Percentiles rank a stretch among this genome's conserved stretches.
phyloP scores from a whole-genome alignment of 2,329 filamentous ascomycete genomes.

The Sporothrix euskadiensis region DNA sequence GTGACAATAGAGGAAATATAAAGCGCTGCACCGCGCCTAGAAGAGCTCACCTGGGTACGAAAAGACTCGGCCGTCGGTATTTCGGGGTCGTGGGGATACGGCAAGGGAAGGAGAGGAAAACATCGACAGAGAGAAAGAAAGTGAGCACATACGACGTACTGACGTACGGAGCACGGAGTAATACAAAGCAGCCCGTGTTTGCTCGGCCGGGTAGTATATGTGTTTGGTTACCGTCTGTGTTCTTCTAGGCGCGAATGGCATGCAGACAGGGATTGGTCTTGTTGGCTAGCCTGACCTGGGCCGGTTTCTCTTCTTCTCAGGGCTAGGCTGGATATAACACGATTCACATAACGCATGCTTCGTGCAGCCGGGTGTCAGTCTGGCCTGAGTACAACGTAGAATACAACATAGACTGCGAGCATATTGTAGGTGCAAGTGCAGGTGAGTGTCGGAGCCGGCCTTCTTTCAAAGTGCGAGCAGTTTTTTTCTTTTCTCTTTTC shows the following conservation, averaged over 20 bases:
- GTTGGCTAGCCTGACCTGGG: background rate
- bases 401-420: background rate
- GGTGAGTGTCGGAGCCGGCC: background rate
- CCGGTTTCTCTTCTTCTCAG: background rate
- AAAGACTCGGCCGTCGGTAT: constrained; percentile 1
- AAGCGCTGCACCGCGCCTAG: constrained; percentile 8
- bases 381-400: background rate
- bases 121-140: background rate
- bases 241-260: constrained; percentile 16
- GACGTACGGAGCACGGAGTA: background rate
- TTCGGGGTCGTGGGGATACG: background rate
- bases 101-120: background rate
- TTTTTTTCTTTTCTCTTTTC: background rate
- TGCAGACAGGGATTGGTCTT: constrained; percentile 6
- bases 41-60: background rate
- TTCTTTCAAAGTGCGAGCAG: background rate
- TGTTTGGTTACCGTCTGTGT: background rate
- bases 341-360: background rate
- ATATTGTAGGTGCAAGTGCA: background rate
- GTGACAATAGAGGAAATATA: background rate
- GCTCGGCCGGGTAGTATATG: background rate
- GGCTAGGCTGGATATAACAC: background rate
- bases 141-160: background rate
- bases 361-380: background rate
- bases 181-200: constrained; percentile 3